A percentile compares a stretch with the other conserved stretches of the same genome.
These are phyloP conservation scores for Yarrowia sp. DNA, from an alignment of 805 yeast species.

Conservation along the genomic window DNA sequence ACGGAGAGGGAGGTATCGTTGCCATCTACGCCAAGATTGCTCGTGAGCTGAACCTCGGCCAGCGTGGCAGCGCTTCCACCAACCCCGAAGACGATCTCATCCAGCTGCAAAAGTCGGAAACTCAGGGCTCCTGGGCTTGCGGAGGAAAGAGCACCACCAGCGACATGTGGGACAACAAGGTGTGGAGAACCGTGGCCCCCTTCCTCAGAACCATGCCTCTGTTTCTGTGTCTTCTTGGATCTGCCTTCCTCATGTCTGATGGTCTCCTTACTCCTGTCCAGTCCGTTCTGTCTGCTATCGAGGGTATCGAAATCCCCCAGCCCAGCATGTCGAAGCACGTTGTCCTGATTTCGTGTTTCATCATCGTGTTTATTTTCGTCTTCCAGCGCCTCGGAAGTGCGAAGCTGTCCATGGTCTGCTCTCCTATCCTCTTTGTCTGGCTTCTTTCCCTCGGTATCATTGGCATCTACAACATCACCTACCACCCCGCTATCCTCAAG, in stretches of 20 bases:
- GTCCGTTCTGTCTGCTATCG: constrained; percentile 56
- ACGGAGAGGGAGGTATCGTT: constrained; percentile 63
- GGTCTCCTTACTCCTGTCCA: constrained; percentile 64
- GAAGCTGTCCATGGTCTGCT: constrained; percentile 49
- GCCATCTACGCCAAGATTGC: constrained; percentile 63
- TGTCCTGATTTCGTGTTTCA: constrained; percentile 48
- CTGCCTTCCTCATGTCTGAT: constrained; percentile 57
- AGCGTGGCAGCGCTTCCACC: not conserved
- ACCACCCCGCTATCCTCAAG: constrained; percentile 46
- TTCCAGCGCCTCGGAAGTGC: constrained; percentile 53
- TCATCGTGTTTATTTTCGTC: constrained; percentile 47
- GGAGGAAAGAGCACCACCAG: not conserved
- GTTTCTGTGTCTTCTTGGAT: constrained; percentile 50
- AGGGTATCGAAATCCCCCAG: constrained; percentile 54
- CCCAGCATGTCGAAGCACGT: constrained; percentile 46
- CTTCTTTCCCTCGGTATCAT: constrained; percentile 45
- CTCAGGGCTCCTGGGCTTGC: constrained; percentile 11
- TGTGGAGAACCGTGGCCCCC: not conserved
- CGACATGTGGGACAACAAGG: not conserved
- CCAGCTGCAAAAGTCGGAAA: constrained; percentile 13
- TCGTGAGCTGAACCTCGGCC: constrained; percentile 44
- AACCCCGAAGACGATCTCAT: constrained; percentile 8
- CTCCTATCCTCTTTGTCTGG: constrained; percentile 58
- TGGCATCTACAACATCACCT: constrained; percentile 49
- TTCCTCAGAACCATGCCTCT: constrained; percentile 29